Base-by-base conservation (phyloP, 2,329 filamentous ascomycete species). In the Aspergillus sp. region DNA sequence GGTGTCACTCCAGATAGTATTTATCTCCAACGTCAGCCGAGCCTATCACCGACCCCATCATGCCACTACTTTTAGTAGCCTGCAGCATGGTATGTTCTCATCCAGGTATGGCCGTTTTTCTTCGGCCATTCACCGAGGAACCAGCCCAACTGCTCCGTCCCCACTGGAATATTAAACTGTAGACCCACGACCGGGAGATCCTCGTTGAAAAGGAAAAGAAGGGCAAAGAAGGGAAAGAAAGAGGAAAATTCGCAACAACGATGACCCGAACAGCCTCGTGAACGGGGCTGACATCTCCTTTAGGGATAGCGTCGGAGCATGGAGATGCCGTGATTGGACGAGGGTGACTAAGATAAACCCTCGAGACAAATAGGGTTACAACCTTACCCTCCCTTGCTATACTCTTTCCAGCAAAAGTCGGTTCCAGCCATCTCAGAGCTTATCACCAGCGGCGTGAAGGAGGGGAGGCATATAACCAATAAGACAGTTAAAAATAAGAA, bases 351-450 rank as follows among this genome's bases (percentile, higher is more conserved):
- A 55, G 53, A 55, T 45, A 28, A 55, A 55, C 53, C 8, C 19
- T 13, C 53, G 17, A 55, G 25, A n/a, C 41, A 55, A 55, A 55
- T 55, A 55, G 53, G 53, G 53, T 55, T 55, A 25, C 39, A 55
- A 55, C 53, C 53, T 55, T 55, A 45, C 39, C 53, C 39, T 36
- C 25, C 25, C n/a, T 19, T 28, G 21, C 32, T 30, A 50, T 5
- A 17, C 45, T 23, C 32, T 13, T 36, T 36, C 5, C 2, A 49
- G 25, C 13, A 10, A 15, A 23, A 3, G 5, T 9, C 17, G 23
- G 45, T 36, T 36, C 32, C 32, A 36, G 32, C 25, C 23, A 8
- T 50, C 25, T 8, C n/a, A 23, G 53, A 55, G 52, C 52, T 55
- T 55, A 55, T 55, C 52, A 55, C 39, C 5, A 19, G 28, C 23